phyloP scores from a whole-genome alignment of 176 grass and related monocot species.

The Miscanthus lutarioriparius region DNA sequence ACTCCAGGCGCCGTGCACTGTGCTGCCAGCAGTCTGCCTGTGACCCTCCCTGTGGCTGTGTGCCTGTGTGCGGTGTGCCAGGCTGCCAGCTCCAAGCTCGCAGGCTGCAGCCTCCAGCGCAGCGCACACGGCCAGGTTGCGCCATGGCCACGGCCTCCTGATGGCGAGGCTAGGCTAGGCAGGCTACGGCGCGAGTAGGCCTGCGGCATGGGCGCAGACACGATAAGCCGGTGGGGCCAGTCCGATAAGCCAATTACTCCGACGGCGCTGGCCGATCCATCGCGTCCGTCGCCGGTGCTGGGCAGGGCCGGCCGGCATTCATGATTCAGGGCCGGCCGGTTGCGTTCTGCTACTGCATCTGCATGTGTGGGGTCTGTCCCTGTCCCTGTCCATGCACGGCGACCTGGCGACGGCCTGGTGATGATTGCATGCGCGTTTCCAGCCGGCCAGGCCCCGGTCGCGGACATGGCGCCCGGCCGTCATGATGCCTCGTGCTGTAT shows the following conservation, averaged over 20 bases:
- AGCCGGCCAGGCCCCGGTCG: neutral
- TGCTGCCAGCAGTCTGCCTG: neutral
- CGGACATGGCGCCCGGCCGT: neutral
- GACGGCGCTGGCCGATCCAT: neutral
- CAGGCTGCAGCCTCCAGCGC: neutral
- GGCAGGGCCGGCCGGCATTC: conserved; percentile 24
- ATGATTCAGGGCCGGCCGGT: conserved; percentile 37
- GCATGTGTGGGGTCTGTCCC: neutral
- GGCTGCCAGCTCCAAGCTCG: neutral
- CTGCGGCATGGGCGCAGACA: conserved; percentile 29
- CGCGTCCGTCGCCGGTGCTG: conserved; percentile 4
- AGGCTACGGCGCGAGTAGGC: conserved; percentile 8
- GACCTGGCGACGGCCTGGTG: neutral
- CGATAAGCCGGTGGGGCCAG: conserved; percentile 21
- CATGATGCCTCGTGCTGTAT: conserved; percentile 14
- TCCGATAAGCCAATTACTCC: too few relatives aligned
- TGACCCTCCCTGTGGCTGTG: neutral
- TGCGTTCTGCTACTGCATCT: neutral
- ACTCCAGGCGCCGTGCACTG: neutral
- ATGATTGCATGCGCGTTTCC: conserved; percentile 21
- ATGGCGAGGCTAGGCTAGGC: neutral
- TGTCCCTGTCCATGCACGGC: neutral
- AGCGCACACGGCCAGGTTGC: neutral
- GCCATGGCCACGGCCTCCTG: neutral
- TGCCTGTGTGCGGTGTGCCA: neutral